Evolutionary conservation across 169 alveolate species (phyloP).

Genomic region (Babesia ovata): DNA sequence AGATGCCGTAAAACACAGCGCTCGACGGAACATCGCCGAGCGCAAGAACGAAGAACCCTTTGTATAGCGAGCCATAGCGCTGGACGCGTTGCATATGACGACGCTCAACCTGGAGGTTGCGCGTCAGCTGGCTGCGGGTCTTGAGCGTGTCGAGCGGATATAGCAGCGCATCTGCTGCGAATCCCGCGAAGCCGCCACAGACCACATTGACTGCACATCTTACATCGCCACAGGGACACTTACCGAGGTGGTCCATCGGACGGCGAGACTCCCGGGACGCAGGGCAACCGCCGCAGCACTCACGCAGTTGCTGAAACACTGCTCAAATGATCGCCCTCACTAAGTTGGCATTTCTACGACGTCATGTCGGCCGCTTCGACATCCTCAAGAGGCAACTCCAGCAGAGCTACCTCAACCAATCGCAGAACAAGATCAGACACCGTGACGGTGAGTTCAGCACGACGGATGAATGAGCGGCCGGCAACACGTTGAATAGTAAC

Average conservation of each 20-base stretch:
- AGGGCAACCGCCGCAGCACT: neutral
- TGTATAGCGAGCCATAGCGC: conserved; percentile 59
- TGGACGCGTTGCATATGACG: conserved; percentile 35
- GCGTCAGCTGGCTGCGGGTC: conserved; percentile 73
- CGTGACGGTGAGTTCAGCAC: conserved; percentile 36
- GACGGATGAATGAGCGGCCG: too few relatives aligned
- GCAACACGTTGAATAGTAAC: too few relatives aligned
- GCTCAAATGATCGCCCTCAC: conserved; percentile 29
- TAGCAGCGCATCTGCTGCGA: conserved; percentile 72
- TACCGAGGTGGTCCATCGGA: conserved; percentile 68
- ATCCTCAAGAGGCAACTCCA: conserved; percentile 17
- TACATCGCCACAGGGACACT: neutral
- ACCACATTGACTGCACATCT: conserved; percentile 68
- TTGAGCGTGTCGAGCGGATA: conserved; percentile 80
- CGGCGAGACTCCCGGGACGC: neutral
- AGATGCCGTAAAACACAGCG: conserved; percentile 78
- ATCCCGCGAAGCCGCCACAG: conserved; percentile 82
- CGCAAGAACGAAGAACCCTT: conserved; percentile 70
- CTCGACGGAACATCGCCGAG: conserved; percentile 78
- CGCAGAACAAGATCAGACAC: conserved; percentile 24
- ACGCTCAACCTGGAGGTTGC: conserved; percentile 32
- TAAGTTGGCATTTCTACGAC: conserved; percentile 15
- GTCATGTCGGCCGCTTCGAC: conserved; percentile 9
- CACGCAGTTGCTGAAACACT: neutral
- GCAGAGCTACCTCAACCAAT: conserved; percentile 5